Evolutionary conservation across 2,329 filamentous ascomycete genomes (phyloP), one percentile per base, ranked within the genome.

Genomic region (Diaporthe sp.): DNA sequence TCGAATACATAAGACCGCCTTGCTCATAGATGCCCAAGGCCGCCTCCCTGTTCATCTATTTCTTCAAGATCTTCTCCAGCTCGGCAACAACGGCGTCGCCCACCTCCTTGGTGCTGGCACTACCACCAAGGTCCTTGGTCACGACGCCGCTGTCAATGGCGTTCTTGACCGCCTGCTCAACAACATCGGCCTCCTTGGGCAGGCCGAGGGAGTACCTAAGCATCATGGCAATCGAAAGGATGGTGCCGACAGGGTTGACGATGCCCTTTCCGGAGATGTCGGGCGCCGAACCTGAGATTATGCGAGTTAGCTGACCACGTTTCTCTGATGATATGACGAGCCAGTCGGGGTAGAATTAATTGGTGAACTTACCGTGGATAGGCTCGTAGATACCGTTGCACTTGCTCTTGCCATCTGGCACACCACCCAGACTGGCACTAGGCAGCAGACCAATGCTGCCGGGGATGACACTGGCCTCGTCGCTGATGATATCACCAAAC

Each of bases 351-450:
- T 12, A 28, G 13, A 3, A 22, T 12, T 6, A 7, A 38, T 28
- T 64, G 10, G 55, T 25, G 38, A 60, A 81, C 86, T 76, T 87
- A 95, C 95, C 96, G 84, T 99, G 96, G 80, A 99, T 98, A 35
- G 96, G 96, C 89, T 98, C 96, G 83, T 98, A 99, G 81, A 98
- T 98, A 79, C 95, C 96, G 83, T 97, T 98, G 82, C 96, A 95
- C 83, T 90, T 92, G 80, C 88, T 90, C 88, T 95, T 94, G 72
- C 94, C 94, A 83, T 97, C 95, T 0, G 96, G 96, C 75, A 97
- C 92, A 54, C 94, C 95, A 78, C 92, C 94, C 82, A 98, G 86
- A 84, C 93, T 97, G 17, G 96, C 96, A 83, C 93, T 96, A 35
- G 96, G 96, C 78, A 98, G 86, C 77, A 98, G 87, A 40, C 97